phyloP scores from a whole-genome alignment of 306 rosid species.

The Cicer chorassanicum region DNA sequence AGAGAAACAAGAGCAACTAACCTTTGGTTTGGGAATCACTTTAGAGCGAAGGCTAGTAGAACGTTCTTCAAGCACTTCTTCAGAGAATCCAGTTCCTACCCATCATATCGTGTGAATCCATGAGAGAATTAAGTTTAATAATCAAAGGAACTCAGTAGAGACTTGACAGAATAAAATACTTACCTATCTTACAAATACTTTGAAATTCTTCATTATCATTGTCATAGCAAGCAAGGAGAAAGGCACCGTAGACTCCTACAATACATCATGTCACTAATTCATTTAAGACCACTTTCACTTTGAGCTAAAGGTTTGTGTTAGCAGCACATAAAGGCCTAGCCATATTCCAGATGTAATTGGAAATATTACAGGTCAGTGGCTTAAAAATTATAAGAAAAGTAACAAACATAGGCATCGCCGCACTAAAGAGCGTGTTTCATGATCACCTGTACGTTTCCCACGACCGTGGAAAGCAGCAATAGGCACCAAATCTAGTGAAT shows the following conservation, averaged over 20 bases:
- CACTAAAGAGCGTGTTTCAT: conserved; percentile 26
- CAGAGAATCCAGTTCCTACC: conserved; percentile 86
- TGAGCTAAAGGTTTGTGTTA: conserved; percentile 32
- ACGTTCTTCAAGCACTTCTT: conserved; percentile 75
- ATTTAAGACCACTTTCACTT: conserved; percentile 34
- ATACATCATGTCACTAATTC: conserved; percentile 43
- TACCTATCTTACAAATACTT: conserved; percentile 94
- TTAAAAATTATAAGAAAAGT: conserved; percentile 15
- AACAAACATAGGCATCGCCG: conserved; percentile 9
- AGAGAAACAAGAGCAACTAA: conserved; percentile 41
- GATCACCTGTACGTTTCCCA: conserved; percentile 91
- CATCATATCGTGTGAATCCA: conserved; percentile 36
- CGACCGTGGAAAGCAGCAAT: conserved; percentile 96
- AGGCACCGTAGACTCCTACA: conserved; percentile 90
- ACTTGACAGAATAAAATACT: conserved; percentile 46
- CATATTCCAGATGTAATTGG: background rate
- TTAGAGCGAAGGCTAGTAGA: conserved; percentile 75
- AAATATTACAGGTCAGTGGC: background rate
- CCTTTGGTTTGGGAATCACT: conserved; percentile 89
- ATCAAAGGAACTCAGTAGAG: conserved; percentile 23
- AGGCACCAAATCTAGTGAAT: conserved; percentile 95
- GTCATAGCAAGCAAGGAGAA: conserved; percentile 91
- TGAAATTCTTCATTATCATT: conserved; percentile 80
- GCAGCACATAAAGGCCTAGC: conserved; percentile 36
- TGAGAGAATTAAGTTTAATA: conserved; percentile 40